Base-by-base conservation (phyloP, 2,329 filamentous ascomycete species). In the Paraphaeosphaeria sporulosa region DNA sequence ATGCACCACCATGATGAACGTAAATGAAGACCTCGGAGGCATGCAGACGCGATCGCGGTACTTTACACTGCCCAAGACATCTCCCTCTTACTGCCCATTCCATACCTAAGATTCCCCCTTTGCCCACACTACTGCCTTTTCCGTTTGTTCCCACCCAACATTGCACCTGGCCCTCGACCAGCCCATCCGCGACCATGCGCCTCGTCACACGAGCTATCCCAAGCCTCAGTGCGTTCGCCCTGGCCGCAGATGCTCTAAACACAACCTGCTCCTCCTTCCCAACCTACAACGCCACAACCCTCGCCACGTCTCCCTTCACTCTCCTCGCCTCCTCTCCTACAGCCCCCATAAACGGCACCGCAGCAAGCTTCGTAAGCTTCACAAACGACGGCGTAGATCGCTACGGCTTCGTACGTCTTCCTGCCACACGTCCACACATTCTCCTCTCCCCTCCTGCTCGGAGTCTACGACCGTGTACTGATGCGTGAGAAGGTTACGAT, bases 371-470 rank as follows among this genome's bases (percentile, higher is more conserved):
- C 13, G 62, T 52, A 32, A 36, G 34, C 4, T 64, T 62, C 51
- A 64, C 62, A 0, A 60, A 60, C 30, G 46, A 64, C 30, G 60
- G 62, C 19, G 42, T 30, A 21, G 58, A 62, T 32, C 44, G 55
- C 10, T 64, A 55, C 25, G 57, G 60, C 8, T 62, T 64, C 30
- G 62, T 64, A 52, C 30, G 46, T 27, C 40, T n/a, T 9, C 38
- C 38, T 5, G 10, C 15, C 38, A 19, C n/a, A 19, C n/a, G 5
- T 27, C 25, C 46, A 32, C 48, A 21, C 9, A 30, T 17, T 4
- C 27, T 30, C 4, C 6, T 27, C 3, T 27, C 6, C 25, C 25
- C 25, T n/a, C n/a, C n/a, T n/a, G n/a, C n/a, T 4, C 6, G 25
- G 25, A 27, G 6, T 27, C 25, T 6, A 27, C 25, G 3, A 6